These are phyloP conservation scores for Torrubiella hemipterigena DNA, from an alignment of 2,329 filamentous ascomycete species.

Conservation along the genomic window DNA sequence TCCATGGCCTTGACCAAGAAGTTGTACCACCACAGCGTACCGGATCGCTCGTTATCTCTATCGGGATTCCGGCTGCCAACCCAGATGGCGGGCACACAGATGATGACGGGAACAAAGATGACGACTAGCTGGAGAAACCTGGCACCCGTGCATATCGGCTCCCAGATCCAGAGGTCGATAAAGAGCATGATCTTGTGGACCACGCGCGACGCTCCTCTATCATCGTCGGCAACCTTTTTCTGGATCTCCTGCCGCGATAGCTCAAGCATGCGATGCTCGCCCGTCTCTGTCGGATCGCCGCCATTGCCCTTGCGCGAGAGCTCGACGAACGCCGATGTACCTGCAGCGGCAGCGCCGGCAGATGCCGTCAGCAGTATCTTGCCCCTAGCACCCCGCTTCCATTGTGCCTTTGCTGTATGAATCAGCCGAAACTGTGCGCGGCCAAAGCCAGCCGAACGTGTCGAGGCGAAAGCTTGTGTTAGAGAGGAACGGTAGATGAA, in stretches of 20 bases:
- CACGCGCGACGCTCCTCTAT: slow-evolving; percentile 45
- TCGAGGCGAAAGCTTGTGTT: too few species aligned
- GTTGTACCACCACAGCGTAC: slow-evolving; percentile 88
- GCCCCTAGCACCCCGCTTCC: slow-evolving; percentile 9
- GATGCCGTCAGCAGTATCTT: slow-evolving; percentile 25
- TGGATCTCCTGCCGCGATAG: slow-evolving; percentile 66
- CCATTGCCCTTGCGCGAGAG: slow-evolving; percentile 43
- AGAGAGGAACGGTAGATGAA: too few species aligned
- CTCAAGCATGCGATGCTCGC: slow-evolving; percentile 78
- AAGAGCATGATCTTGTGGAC: slow-evolving; percentile 51
- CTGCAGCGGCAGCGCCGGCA: slow-evolving; percentile 31
- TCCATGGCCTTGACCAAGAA: slow-evolving; percentile 88
- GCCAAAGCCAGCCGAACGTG: too few species aligned
- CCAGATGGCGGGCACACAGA: slow-evolving; percentile 71
- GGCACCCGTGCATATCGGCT: slow-evolving; percentile 76
- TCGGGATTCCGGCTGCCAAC: slow-evolving; percentile 52
- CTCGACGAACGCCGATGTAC: slow-evolving; percentile 44
- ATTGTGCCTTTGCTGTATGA: slow-evolving; percentile 14
- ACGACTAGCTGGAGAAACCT: slow-evolving; percentile 78
- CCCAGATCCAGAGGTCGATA: slow-evolving; percentile 62
- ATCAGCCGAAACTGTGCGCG: slow-evolving; percentile 15
- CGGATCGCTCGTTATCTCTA: slow-evolving; percentile 62
- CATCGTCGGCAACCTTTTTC: slow-evolving; percentile 52
- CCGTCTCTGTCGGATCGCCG: slow-evolving; percentile 46
- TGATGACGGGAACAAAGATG: slow-evolving; percentile 85